phyloP scores from a whole-genome alignment of 345 rosid species.

The Citrus inodora region DNA sequence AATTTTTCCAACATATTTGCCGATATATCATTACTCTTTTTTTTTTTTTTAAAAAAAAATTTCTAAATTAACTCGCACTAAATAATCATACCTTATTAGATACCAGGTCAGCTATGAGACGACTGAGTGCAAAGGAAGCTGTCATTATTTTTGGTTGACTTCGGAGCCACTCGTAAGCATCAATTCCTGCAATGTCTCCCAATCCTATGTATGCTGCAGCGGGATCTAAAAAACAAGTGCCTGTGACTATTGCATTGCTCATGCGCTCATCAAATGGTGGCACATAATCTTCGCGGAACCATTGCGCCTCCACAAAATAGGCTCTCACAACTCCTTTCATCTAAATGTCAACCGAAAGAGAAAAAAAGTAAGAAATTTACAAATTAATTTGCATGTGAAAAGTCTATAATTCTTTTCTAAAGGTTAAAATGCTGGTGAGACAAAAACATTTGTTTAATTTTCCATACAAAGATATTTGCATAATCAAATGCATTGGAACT shows the following conservation, averaged over 20 bases:
- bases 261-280: conserved; percentile 2
- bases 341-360: not conserved
- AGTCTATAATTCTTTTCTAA: too few species aligned
- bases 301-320: not conserved
- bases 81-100: not conserved
- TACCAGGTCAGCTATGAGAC: conserved; percentile 2
- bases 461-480: too few species aligned
- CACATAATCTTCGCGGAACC: not conserved
- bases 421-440: too few species aligned
- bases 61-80: too few species aligned
- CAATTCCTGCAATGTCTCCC: not conserved
- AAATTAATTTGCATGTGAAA: too few species aligned
- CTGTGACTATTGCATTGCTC: not conserved
- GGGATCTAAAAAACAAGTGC: not conserved
- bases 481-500: too few species aligned
- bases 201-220: not conserved
- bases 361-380: not conserved
- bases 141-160: not conserved
- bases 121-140: not conserved
- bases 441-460: too few species aligned
- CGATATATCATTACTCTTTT: too few species aligned
- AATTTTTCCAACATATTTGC: too few species aligned
- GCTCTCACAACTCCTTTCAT: not conserved
- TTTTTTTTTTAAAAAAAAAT: too few species aligned
- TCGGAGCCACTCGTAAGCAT: conserved; percentile 7